These are phyloP conservation scores for Neopestalotiopsis rosae DNA, from an alignment of 2,329 filamentous ascomycete genomes.

Conservation along the genomic window DNA sequence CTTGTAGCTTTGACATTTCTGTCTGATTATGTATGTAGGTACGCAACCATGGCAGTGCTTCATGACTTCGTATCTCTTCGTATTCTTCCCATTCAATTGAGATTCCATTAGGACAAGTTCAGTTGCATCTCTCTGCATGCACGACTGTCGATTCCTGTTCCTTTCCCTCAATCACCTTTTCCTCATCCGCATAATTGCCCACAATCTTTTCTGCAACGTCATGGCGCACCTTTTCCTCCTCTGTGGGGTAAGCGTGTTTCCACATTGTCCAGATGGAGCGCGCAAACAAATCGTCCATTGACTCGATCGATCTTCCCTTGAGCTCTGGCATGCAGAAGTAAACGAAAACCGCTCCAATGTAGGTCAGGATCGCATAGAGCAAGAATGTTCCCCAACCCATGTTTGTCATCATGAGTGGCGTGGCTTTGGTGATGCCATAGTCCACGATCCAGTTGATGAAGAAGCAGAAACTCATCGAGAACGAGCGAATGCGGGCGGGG, in stretches of 20 bases:
- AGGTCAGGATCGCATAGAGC: conserved; percentile 41
- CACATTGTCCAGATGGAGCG: conserved; percentile 46
- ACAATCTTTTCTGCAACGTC: conserved; percentile 33
- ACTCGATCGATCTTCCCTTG: conserved; percentile 54
- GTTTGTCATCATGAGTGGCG: conserved; percentile 40
- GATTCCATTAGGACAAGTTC: too few relatives aligned
- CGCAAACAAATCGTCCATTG: conserved; percentile 53
- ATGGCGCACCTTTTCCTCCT: conserved; percentile 38
- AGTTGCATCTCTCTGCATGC: conserved; percentile 14
- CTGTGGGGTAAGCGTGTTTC: conserved; percentile 43
- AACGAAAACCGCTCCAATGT: conserved; percentile 43
- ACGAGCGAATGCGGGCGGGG: conserved; percentile 36
- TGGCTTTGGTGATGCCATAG: conserved; percentile 38
- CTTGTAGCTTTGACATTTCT: too few relatives aligned
- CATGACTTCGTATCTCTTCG: too few relatives aligned
- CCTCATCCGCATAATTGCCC: conserved; percentile 27
- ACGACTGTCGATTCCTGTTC: conserved; percentile 14
- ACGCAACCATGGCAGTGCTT: too few relatives aligned
- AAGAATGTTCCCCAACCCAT: conserved; percentile 43
- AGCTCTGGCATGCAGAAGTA: conserved; percentile 55
- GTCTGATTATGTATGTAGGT: too few relatives aligned
- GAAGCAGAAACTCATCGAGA: conserved; percentile 35
- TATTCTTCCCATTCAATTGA: too few relatives aligned
- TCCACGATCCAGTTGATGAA: conserved; percentile 39
- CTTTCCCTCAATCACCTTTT: conserved; percentile 12